Evolutionary conservation across 2,329 filamentous ascomycete genomes (phyloP).

Genomic region (Aspergillus tubingensis): DNA sequence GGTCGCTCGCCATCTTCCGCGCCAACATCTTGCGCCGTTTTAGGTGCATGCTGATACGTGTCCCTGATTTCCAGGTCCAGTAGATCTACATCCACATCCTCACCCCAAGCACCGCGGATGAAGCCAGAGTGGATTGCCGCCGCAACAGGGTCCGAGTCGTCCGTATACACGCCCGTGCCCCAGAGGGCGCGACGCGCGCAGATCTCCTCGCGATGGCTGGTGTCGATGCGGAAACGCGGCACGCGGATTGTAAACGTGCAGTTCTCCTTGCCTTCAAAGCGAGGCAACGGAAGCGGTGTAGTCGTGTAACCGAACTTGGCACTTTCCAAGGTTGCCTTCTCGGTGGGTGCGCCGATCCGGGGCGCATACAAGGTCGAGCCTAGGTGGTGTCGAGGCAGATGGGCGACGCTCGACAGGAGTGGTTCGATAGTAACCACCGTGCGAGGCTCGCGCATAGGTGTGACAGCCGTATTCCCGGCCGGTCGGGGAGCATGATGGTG

Average conservation of each 20-base stretch:
- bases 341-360: conserved; percentile 55
- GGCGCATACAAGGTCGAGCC: conserved; percentile 82
- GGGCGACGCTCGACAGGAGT: conserved; percentile 70
- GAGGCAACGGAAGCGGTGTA: conserved; percentile 71
- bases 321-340: conserved; percentile 44
- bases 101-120: conserved; percentile 84
- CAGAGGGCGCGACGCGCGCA: conserved; percentile 78
- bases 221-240: conserved; percentile 72
- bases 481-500: conserved; percentile 33
- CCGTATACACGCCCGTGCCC: conserved; percentile 93
- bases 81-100: conserved; percentile 71
- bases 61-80: conserved; percentile 59
- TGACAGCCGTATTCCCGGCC: conserved; percentile 25
- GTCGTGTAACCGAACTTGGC: conserved; percentile 60
- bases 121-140: conserved; percentile 92
- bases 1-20: conserved; percentile 30
- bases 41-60: conserved; percentile 47
- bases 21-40: conserved; percentile 39
- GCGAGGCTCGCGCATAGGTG: conserved; percentile 59
- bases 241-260: conserved; percentile 89
- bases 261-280: conserved; percentile 77
- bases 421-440: conserved; percentile 68
- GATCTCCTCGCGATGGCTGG: conserved; percentile 75
- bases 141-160: conserved; percentile 90
- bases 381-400: conserved; percentile 74